phyloP scores from a whole-genome alignment of 768 basidiomycete species.

The Auricularia sp. region DNA sequence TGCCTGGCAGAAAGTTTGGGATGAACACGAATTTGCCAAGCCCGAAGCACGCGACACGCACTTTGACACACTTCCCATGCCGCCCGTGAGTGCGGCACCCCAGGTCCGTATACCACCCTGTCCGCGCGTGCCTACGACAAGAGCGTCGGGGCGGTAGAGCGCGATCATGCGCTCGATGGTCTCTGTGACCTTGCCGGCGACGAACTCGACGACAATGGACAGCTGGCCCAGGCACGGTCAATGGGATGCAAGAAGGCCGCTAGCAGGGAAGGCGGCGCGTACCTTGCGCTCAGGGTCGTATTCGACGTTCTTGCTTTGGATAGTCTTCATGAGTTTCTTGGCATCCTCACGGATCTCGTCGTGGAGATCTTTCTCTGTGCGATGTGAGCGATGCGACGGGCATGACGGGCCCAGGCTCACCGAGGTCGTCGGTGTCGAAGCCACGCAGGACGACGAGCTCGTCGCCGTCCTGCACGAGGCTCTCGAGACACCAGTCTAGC shows the following conservation, averaged over 20 bases:
- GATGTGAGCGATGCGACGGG: background rate
- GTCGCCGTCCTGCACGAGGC: slow-evolving; percentile 78
- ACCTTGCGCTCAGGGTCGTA: slow-evolving; percentile 72
- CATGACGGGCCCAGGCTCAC: slow-evolving; percentile 29
- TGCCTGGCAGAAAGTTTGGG: slow-evolving; percentile 36
- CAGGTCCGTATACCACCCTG: slow-evolving; percentile 44
- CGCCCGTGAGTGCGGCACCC: slow-evolving; percentile 42
- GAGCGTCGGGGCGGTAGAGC: slow-evolving; percentile 81
- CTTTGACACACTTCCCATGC: slow-evolving; percentile 54
- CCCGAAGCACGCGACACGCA: slow-evolving; percentile 17
- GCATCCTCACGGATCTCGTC: slow-evolving; percentile 77
- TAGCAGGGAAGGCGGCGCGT: slow-evolving; percentile 8
- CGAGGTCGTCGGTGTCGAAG: slow-evolving; percentile 76
- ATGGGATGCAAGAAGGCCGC: background rate
- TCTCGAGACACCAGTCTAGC: slow-evolving; percentile 85
- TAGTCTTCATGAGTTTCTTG: slow-evolving; percentile 61
- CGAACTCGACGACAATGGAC: slow-evolving; percentile 87
- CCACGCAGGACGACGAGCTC: slow-evolving; percentile 89
- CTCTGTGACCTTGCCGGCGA: slow-evolving; percentile 82
- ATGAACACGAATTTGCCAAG: slow-evolving; percentile 2
- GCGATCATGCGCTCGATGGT: slow-evolving; percentile 89
- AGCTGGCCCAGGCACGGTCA: slow-evolving; percentile 34
- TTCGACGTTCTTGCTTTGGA: slow-evolving; percentile 75
- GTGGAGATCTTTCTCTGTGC: slow-evolving; percentile 57
- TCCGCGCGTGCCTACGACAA: slow-evolving; percentile 89